These are phyloP conservation scores for Amylostereum areolatum DNA, from an alignment of 1,284 basidiomycete genomes.

Conservation along the genomic window DNA sequence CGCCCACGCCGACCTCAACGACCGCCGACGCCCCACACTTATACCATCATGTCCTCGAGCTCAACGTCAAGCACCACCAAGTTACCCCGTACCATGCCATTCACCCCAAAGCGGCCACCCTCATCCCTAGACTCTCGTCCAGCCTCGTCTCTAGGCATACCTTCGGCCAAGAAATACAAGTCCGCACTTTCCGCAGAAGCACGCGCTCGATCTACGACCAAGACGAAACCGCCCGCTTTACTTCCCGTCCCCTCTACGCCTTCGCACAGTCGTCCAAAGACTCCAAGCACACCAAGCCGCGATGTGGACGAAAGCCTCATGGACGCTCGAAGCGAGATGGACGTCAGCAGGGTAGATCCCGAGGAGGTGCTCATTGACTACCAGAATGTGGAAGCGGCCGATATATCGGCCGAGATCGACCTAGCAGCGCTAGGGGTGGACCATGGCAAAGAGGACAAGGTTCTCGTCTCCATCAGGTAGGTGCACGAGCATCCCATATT, in stretches of 20 bases:
- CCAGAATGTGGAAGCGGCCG: conserved; percentile 60
- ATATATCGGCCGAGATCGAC: conserved; percentile 62
- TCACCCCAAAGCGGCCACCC: conserved; percentile 50
- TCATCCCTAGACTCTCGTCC: conserved; percentile 20
- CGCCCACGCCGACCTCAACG: not conserved
- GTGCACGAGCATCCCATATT: conserved; percentile 12
- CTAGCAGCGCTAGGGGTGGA: conserved; percentile 43
- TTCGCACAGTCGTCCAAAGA: conserved; percentile 40
- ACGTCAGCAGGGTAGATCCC: conserved; percentile 69
- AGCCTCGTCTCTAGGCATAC: conserved; percentile 16
- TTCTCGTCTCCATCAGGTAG: conserved; percentile 82
- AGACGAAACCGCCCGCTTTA: conserved; percentile 31
- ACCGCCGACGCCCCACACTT: no score
- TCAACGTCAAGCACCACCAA: conserved; percentile 5
- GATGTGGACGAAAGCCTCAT: conserved; percentile 38
- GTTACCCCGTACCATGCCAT: conserved; percentile 23
- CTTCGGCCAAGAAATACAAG: conserved; percentile 60
- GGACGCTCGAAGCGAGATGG: conserved; percentile 58
- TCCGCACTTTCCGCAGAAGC: conserved; percentile 58
- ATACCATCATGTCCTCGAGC: not conserved
- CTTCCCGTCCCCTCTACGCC: conserved; percentile 50
- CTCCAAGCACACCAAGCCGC: conserved; percentile 30
- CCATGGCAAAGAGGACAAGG: conserved; percentile 72
- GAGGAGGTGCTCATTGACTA: conserved; percentile 72
- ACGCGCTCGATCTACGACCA: conserved; percentile 32